Evolutionary conservation across 768 basidiomycete genomes (phyloP).

Genomic region (Pleurotus citrinopileatus): DNA sequence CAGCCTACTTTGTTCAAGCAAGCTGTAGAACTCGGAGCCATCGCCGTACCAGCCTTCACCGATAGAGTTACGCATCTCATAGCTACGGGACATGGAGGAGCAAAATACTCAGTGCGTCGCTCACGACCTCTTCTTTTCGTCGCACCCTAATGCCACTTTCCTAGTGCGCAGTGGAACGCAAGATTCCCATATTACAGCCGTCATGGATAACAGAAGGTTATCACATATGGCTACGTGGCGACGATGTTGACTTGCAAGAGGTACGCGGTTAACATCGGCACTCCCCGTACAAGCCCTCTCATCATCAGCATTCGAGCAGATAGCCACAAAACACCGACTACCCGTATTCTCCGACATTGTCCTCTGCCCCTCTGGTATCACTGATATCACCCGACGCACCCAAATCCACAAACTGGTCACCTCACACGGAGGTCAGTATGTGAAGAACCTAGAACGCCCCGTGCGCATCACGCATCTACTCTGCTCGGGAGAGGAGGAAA

Average conservation of each 20-base stretch:
- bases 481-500: conserved; percentile 63
- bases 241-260: conserved; percentile 67
- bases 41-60: conserved; percentile 67
- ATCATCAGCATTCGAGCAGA: conserved; percentile 38
- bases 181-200: conserved; percentile 75
- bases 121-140: neutral
- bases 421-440: conserved; percentile 61
- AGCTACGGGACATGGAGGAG: conserved; percentile 74
- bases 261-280: conserved; percentile 35
- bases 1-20: conserved; percentile 73
- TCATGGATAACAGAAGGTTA: conserved; percentile 78
- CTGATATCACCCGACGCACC: conserved; percentile 55
- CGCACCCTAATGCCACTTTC: neutral
- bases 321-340: conserved; percentile 56
- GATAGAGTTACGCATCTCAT: conserved; percentile 87
- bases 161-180: conserved; percentile 80
- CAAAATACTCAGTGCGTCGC: conserved; percentile 71
- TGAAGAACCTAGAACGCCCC: conserved; percentile 74
- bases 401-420: conserved; percentile 63
- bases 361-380: conserved; percentile 75
- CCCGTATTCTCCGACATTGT: conserved; percentile 70
- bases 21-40: conserved; percentile 80
- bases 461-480: conserved; percentile 84
- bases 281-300: neutral
- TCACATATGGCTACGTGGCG: conserved; percentile 73